Conservation (phyloP, 768 basidiomycete genomes). For the Collybiopsis confluens region DNA sequence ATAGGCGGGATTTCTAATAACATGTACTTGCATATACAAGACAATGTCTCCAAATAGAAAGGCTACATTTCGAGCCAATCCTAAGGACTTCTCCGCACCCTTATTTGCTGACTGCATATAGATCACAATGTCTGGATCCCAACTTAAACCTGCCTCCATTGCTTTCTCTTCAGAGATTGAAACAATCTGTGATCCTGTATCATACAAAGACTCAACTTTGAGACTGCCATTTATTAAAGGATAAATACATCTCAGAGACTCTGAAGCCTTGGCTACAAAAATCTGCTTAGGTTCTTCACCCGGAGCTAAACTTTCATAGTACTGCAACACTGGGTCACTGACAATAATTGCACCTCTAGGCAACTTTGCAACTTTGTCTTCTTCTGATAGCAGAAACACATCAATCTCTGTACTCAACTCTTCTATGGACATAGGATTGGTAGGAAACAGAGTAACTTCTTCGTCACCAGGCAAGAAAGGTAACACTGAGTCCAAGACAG, state of each 20-base stretch:
- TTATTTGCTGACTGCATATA: conserved; percentile 23
- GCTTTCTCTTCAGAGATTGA: conserved; percentile 19
- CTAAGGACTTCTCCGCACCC: conserved; percentile 14
- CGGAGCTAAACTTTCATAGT: conserved; percentile 2
- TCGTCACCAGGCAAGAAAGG: background rate
- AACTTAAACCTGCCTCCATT: conserved; percentile 11
- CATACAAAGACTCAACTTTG: conserved; percentile 18
- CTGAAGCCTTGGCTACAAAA: conserved; percentile 19
- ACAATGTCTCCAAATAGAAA: conserved; percentile 18
- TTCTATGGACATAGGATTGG: background rate
- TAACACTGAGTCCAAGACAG: background rate
- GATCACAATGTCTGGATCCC: conserved; percentile 16
- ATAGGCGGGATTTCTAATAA: conserved; percentile 20
- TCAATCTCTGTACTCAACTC: background rate
- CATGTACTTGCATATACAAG: conserved; percentile 23
- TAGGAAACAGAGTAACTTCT: background rate
- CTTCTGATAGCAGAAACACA: background rate
- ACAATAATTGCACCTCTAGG: background rate
- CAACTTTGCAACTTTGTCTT: background rate
- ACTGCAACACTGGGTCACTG: conserved; percentile 1
- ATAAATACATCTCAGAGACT: conserved; percentile 14
- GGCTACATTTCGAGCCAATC: conserved; percentile 20
- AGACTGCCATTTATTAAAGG: conserved; percentile 16
- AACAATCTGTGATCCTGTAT: conserved; percentile 22
- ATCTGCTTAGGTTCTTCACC: conserved; percentile 6